These are phyloP conservation scores for Kluyveromyces starmeri DNA, from an alignment of 805 yeast genomes.

Conservation along the genomic window DNA sequence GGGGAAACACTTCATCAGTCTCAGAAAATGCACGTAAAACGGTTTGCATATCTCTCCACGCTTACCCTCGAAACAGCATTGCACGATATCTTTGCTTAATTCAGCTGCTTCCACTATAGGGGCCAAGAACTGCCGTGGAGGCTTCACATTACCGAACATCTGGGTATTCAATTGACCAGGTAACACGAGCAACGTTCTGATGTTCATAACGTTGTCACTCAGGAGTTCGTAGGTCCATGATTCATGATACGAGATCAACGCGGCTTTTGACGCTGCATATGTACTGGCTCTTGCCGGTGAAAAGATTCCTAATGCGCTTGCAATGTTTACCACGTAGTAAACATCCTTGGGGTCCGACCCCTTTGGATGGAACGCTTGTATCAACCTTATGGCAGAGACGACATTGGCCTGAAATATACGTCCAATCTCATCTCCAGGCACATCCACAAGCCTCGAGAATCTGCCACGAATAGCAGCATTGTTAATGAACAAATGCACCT, in stretches of 20 bases:
- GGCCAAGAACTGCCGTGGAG: constrained; percentile 70
- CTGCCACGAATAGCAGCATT: constrained; percentile 74
- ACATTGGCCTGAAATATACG: constrained; percentile 55
- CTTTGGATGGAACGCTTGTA: constrained; percentile 55
- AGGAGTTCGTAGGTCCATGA: constrained; percentile 66
- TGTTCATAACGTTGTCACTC: constrained; percentile 36
- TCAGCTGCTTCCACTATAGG: constrained; percentile 57
- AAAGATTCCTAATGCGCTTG: constrained; percentile 71
- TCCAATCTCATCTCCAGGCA: constrained; percentile 45
- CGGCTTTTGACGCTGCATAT: constrained; percentile 84
- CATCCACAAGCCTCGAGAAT: constrained; percentile 38
- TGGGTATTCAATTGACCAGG: constrained; percentile 78
- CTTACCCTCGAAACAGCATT: constrained; percentile 49
- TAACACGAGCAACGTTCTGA: constrained; percentile 63
- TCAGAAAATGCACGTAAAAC: constrained; percentile 60
- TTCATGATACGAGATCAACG: constrained; percentile 75
- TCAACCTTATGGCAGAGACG: constrained; percentile 54
- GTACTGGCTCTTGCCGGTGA: constrained; percentile 70
- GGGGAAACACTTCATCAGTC: constrained; percentile 62
- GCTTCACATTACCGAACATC: constrained; percentile 65
- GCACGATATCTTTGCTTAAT: constrained; percentile 49
- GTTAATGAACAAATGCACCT: constrained; percentile 59
- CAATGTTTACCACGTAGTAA: constrained; percentile 69
- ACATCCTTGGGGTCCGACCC: constrained; percentile 40
- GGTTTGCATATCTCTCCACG: constrained; percentile 68